Evolutionary conservation across 192 early-diverging fungal species (phyloP), one percentile per base, ranked within the genome.

Genomic region (Pilaira anomala): DNA sequence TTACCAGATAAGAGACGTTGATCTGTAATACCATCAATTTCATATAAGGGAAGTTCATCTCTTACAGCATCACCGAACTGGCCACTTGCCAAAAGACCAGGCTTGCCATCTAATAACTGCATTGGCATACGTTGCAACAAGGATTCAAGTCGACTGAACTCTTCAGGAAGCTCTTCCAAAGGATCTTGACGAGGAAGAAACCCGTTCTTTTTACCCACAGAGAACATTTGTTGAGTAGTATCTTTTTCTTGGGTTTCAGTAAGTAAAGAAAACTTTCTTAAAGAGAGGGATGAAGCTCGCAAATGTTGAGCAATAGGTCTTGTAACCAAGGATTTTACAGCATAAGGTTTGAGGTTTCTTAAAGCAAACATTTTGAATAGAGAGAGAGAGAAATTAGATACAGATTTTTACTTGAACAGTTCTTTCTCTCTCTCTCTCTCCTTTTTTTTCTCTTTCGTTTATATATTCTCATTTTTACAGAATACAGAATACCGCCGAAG

Each of bases 71-170:
- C 85, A 7, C 92, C 92, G 62, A 96, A 87, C 25, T 89, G 72
- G 0, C 93, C 93, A 9, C 76, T 81, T 25, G 90, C 86, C 41
- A 95, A 76, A 14, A 95, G 71, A n/a, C 93, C 93, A 19, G 74
- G 63, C 26, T 77, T 72, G 9, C 90, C 91, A 66, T 94, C 86
- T 46, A 62, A 59, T 33, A 80, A 70, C 40, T 74, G 73, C 58
- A 95, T 66, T 9, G 93, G 84, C 93, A 95, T 95, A 25, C 87
- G 84, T 56, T 85, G 75, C 33, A 95, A 76, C 1, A 94, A 63
- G 18, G 78, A 69, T 52, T 93, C 88, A 55, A 95, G 78, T 14
- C 60, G 77, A 16, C 76, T 82, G 73, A 88, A 95, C 66, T 83
- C 72, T 45, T 80, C 76, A 11, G 91, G 92, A 8, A 95, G 76